These are phyloP conservation scores for Phytomonas francai DNA, from an alignment of 208 protist species.

Conservation along the genomic window DNA sequence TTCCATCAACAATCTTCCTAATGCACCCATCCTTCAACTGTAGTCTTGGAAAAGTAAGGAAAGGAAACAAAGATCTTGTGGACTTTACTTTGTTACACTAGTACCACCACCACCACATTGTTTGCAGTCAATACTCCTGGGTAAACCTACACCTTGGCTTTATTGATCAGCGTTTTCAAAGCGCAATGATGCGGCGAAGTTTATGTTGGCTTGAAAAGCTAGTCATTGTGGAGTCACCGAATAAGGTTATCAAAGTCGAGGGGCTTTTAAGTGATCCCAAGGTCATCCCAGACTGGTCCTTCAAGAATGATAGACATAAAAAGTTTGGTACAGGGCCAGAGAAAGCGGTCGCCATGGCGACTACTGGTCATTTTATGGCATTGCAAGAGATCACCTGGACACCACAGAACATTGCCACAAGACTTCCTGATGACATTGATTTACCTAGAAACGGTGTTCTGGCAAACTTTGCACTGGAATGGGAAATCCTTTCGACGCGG, in stretches of 20 bases:
- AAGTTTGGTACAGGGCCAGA: conserved; percentile 47
- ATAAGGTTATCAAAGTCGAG: conserved; percentile 88
- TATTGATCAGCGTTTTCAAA: neutral
- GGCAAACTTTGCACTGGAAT: conserved; percentile 59
- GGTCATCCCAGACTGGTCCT: conserved; percentile 82
- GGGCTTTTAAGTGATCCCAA: conserved; percentile 70
- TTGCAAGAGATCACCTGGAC: conserved; percentile 71
- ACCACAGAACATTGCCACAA: conserved; percentile 17
- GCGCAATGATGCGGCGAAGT: conserved; percentile 49
- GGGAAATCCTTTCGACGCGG: conserved; percentile 65
- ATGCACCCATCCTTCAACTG: neutral
- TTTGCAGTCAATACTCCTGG: neutral
- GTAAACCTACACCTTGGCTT: neutral
- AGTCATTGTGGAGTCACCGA: conserved; percentile 89
- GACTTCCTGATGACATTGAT: conserved; percentile 10
- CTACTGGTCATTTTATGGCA: conserved; percentile 83
- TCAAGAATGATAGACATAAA: conserved; percentile 34
- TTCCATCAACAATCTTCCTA: neutral
- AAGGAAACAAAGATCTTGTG: neutral
- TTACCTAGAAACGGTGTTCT: conserved; percentile 59
- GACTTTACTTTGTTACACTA: neutral
- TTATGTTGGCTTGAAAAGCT: conserved; percentile 58
- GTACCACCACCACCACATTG: neutral
- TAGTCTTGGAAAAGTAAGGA: conserved; percentile 3
- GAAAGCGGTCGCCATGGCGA: conserved; percentile 76